phyloP scores from a whole-genome alignment of 305 asterid species.

The Fraxinus xanthoxyloides region DNA sequence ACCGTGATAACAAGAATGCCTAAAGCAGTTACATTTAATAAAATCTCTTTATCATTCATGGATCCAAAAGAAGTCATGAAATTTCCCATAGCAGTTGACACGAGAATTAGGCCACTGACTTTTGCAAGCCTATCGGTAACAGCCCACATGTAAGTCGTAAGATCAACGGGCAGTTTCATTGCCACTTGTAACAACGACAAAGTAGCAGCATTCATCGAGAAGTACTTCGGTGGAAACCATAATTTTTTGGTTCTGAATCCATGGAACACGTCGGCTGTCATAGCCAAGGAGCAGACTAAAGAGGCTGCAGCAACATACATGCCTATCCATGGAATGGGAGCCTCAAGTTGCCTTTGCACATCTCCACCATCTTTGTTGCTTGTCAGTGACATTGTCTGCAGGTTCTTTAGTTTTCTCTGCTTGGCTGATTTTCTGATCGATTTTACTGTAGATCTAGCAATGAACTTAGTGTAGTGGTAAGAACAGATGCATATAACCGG shows the following conservation, averaged over 20 bases:
- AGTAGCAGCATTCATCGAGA: conserved; percentile 61
- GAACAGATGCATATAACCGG: not conserved
- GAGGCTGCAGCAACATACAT: conserved; percentile 53
- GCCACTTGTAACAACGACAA: conserved; percentile 53
- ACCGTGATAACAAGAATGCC: conserved; percentile 39
- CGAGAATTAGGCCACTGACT: conserved; percentile 38
- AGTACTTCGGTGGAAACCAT: conserved; percentile 54
- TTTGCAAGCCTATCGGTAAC: conserved; percentile 40
- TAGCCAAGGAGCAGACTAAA: conserved; percentile 38
- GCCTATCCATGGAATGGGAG: conserved; percentile 57
- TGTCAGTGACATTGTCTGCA: not conserved
- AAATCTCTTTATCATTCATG: conserved; percentile 27
- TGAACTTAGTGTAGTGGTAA: not conserved
- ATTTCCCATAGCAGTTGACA: conserved; percentile 40
- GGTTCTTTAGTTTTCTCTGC: not conserved
- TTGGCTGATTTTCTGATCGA: not conserved
- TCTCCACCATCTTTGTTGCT: not conserved
- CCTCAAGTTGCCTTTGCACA: conserved; percentile 38
- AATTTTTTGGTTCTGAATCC: conserved; percentile 37
- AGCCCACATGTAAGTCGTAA: conserved; percentile 42
- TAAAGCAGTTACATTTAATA: conserved; percentile 35
- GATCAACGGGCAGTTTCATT: conserved; percentile 59
- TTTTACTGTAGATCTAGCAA: not conserved
- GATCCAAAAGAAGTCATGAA: conserved; percentile 37
- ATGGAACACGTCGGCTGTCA: conserved; percentile 47